Conservation (phyloP, 768 basidiomycete species). For the Mycena leptocephala region DNA sequence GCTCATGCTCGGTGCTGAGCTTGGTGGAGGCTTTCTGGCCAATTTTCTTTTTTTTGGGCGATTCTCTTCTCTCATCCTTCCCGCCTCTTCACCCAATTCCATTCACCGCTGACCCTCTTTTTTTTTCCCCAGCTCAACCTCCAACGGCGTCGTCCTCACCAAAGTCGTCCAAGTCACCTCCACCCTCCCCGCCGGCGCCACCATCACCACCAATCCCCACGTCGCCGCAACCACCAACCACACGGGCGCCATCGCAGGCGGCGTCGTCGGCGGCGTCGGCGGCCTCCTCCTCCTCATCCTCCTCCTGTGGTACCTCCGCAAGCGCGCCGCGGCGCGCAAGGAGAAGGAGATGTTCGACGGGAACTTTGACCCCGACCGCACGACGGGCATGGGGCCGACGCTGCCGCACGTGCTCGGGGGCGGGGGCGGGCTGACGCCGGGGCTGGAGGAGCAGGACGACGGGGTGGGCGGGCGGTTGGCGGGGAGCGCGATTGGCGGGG, state of each 20-base stretch:
- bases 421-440: slow-evolving; percentile 8
- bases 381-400: slow-evolving; percentile 35
- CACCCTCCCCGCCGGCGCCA: slow-evolving; percentile 43
- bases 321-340: slow-evolving; percentile 40
- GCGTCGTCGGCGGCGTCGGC: slow-evolving; percentile 64
- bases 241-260: slow-evolving; percentile 66
- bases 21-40: background rate
- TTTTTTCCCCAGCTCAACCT: slow-evolving; percentile 15
- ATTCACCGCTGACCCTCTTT: background rate
- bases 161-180: slow-evolving; percentile 45
- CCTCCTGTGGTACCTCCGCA: slow-evolving; percentile 46
- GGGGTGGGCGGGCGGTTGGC: slow-evolving; percentile 54
- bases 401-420: slow-evolving; percentile 26
- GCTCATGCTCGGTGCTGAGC: too few species aligned
- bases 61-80: background rate
- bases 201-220: slow-evolving; percentile 29
- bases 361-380: slow-evolving; percentile 58
- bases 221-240: slow-evolving; percentile 29
- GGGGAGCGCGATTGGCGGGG: slow-evolving; percentile 47
- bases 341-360: slow-evolving; percentile 52
- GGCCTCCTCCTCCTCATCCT: slow-evolving; percentile 44
- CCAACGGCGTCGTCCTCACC: slow-evolving; percentile 51
- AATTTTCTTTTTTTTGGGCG: background rate
- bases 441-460: slow-evolving; percentile 46
- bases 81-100: background rate